Evolutionary conservation across 176 grass and related monocot genomes (phyloP), one percentile per base, ranked within the genome.

Genomic region (Saccharum spontaneum): DNA sequence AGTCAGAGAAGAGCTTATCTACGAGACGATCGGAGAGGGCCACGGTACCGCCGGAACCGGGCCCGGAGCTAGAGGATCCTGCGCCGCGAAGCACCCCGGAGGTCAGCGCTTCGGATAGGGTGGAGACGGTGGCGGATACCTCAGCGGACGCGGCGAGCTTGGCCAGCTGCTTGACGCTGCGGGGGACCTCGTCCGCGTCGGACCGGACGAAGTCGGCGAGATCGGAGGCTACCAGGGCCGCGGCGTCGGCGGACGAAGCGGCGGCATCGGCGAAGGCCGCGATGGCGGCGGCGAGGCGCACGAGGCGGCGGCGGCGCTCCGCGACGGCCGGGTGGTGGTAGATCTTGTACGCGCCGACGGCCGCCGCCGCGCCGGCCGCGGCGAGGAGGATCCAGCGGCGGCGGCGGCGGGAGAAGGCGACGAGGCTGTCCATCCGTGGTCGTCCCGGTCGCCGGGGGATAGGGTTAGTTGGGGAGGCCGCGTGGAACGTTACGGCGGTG

Each of bases 1-100:
- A 83, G 9, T 76, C 63, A 1, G 97, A 99, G 78, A 99, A 94
- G 70, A 99, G 46, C 90, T 90, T 99, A 63, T 99, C 97, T 20
- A 94, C 70, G 61, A 99, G 43, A 31, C 90, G 90, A 45, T 97
- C 94, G 23, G 90, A 66, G 57, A 99, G 84, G 84, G 68, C 69
- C 3, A 12, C 55, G 14, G 26, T 7, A 0, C 76, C 77, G 34
- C 66, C 44, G 74, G 59, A 45, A 1, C 36, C 84, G 4, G 66
- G 43, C 20, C 43, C 76, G 15, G 89, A 36, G 48, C 60, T 8
- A 55, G 86, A 79, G 45, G 88, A 86, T 16, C 75, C 76, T 16
- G 83, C 49, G 20, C 79, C 90, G 23, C 84, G 88, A 33, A 85
- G 63, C 5, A 97, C 24, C 16, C 97, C 97, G 1, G 71, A 45